Conservation (phyloP, 1,284 basidiomycete species). For the Sporisorium exsertum region DNA sequence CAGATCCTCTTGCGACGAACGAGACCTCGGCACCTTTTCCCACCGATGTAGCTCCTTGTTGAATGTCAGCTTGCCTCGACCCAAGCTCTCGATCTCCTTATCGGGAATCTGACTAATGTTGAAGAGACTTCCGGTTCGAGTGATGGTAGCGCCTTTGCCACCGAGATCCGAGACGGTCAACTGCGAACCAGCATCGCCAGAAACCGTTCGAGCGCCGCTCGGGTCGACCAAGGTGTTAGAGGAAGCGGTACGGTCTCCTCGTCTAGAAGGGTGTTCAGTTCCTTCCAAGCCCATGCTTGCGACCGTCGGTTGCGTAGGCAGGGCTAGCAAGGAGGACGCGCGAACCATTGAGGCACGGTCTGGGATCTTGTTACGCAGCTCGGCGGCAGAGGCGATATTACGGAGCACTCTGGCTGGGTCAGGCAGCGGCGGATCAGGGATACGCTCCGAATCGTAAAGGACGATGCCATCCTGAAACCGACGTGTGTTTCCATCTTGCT, state of each 20-base stretch:
- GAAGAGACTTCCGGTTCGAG: conserved; percentile 48
- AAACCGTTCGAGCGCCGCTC: conserved; percentile 31
- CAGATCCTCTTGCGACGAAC: conserved; percentile 40
- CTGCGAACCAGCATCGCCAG: conserved; percentile 40
- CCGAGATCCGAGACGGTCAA: conserved; percentile 38
- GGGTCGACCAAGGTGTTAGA: conserved; percentile 48
- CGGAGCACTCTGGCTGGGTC: conserved; percentile 31
- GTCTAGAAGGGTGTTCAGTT: background rate
- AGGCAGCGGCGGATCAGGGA: conserved; percentile 23
- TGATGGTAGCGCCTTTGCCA: conserved; percentile 51
- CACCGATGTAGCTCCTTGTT: conserved; percentile 49
- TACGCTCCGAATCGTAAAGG: conserved; percentile 47
- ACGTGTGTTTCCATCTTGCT: conserved; percentile 30
- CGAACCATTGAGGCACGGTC: conserved; percentile 24
- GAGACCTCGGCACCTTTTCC: conserved; percentile 42
- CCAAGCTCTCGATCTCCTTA: conserved; percentile 49
- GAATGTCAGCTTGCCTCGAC: conserved; percentile 50
- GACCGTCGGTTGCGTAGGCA: conserved; percentile 22
- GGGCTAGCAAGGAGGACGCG: conserved; percentile 33
- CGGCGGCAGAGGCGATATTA: conserved; percentile 41
- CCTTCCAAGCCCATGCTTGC: background rate
- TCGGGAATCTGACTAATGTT: conserved; percentile 57
- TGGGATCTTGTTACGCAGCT: conserved; percentile 29
- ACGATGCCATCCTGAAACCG: conserved; percentile 50
- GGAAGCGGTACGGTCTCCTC: conserved; percentile 51